phyloP scores from a whole-genome alignment of 2,329 filamentous ascomycete species.

The Colletotrichum costaricense region DNA sequence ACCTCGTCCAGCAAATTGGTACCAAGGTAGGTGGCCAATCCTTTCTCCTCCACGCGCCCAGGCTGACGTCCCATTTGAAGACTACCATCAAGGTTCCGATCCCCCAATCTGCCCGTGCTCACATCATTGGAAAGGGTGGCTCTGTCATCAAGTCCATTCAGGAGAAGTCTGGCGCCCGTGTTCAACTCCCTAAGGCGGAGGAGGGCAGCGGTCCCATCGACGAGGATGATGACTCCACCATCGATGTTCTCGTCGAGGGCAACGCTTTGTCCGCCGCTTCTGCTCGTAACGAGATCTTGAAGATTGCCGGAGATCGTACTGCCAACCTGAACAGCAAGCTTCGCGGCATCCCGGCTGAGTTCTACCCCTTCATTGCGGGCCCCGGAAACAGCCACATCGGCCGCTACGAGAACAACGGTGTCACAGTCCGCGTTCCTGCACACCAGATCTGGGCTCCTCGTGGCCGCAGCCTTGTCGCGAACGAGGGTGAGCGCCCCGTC shows the following conservation, averaged over 20 bases:
- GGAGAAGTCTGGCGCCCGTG: conserved; percentile 88
- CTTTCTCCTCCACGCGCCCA: neutral
- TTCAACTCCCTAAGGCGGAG: conserved; percentile 88
- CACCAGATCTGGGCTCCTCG: conserved; percentile 76
- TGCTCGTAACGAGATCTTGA: conserved; percentile 84
- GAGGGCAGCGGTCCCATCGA: conserved; percentile 65
- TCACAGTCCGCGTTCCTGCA: conserved; percentile 85
- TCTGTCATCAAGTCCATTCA: conserved; percentile 90
- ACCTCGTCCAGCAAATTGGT: conserved; percentile 89
- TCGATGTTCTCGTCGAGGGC: conserved; percentile 90
- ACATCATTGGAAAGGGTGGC: conserved; percentile 94
- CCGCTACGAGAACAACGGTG: conserved; percentile 78
- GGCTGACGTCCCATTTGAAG: conserved; percentile 41
- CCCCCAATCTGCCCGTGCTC: conserved; percentile 83
- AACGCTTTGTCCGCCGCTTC: conserved; percentile 89
- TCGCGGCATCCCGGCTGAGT: conserved; percentile 87
- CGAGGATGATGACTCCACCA: conserved; percentile 81
- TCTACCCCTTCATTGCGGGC: conserved; percentile 94
- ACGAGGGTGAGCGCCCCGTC: conserved; percentile 70
- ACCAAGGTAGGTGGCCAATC: conserved; percentile 71
- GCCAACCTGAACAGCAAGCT: conserved; percentile 85
- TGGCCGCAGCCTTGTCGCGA: conserved; percentile 23
- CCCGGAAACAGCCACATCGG: conserved; percentile 76
- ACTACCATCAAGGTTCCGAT: conserved; percentile 79
- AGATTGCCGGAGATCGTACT: conserved; percentile 87